These are phyloP conservation scores for Osmanthus fragrans DNA, from an alignment of 257 asterid species.

Conservation along the genomic window DNA sequence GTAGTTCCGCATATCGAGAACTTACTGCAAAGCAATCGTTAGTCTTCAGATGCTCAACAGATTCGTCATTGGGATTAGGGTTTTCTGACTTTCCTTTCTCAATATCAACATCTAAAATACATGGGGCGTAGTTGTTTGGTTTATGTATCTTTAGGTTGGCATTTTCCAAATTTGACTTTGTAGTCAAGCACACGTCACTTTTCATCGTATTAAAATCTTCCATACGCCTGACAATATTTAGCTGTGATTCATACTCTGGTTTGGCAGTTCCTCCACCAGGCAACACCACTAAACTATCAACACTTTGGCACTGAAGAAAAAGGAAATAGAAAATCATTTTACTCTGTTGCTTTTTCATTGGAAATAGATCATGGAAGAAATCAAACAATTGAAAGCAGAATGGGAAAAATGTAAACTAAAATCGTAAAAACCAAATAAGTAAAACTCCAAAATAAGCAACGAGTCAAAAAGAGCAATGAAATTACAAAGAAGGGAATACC, in stretches of 20 bases:
- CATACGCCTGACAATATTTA: constrained; percentile 21
- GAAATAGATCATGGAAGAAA: neutral
- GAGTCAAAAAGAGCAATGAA: neutral
- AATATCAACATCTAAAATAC: constrained; percentile 47
- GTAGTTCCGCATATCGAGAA: constrained; percentile 22
- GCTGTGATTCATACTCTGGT: constrained; percentile 28
- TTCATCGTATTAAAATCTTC: constrained; percentile 46
- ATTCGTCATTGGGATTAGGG: constrained; percentile 43
- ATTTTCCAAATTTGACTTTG: constrained; percentile 41
- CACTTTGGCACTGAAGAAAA: constrained; percentile 44
- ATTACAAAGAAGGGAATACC: neutral
- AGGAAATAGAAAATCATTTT: constrained; percentile 14
- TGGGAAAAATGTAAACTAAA: constrained; percentile 9
- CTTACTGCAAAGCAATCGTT: constrained; percentile 69
- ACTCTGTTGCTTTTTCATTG: neutral
- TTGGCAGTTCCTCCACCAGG: constrained; percentile 36
- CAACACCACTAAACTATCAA: constrained; percentile 35
- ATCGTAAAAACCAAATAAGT: constrained; percentile 2
- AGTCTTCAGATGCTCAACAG: constrained; percentile 41
- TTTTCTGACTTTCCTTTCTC: constrained; percentile 69
- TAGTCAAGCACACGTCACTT: constrained; percentile 42
- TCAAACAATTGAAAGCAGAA: constrained; percentile 10
- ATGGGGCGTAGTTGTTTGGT: constrained; percentile 40
- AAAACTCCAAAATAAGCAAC: constrained; percentile 1
- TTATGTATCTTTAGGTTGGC: constrained; percentile 48